phyloP scores from a whole-genome alignment of 208 protist genomes.

The Trypanosoma cruzi region DNA sequence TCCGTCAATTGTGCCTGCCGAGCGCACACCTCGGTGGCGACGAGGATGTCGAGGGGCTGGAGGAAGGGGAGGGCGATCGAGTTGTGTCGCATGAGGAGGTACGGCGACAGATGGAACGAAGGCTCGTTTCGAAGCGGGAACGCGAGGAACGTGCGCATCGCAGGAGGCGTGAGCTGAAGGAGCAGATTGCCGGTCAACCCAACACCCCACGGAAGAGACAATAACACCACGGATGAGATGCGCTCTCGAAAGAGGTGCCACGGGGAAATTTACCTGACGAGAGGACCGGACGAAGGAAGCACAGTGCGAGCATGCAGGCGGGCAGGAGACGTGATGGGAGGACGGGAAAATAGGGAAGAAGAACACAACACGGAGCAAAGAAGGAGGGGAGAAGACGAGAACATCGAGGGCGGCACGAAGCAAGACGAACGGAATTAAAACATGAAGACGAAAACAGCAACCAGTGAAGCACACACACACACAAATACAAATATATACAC shows the following conservation, averaged over 20 bases:
- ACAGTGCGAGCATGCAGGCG: not conserved
- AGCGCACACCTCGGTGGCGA: slow-evolving; percentile 69
- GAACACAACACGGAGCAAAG: not conserved
- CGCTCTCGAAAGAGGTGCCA: not conserved
- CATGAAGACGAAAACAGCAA: not conserved
- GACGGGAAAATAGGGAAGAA: not conserved
- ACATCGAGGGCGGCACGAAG: not conserved
- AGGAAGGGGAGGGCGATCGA: slow-evolving; percentile 63
- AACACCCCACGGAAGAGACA: slow-evolving; percentile 11
- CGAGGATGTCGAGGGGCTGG: slow-evolving; percentile 33
- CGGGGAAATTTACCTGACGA: not conserved
- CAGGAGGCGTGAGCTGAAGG: slow-evolving; percentile 56
- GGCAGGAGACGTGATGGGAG: not conserved
- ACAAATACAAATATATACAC: no score
- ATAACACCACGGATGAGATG: not conserved
- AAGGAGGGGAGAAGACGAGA: not conserved
- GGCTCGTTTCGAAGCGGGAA: slow-evolving; percentile 69
- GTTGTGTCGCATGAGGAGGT: slow-evolving; percentile 88
- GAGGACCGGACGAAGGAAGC: not conserved
- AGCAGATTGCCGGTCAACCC: slow-evolving; percentile 16
- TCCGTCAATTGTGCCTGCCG: slow-evolving; percentile 70
- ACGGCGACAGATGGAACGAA: slow-evolving; percentile 82
- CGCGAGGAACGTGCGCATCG: slow-evolving; percentile 77
- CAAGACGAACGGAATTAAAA: not conserved
- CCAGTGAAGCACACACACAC: not conserved